phyloP scores from a whole-genome alignment of 208 protist genomes.

The Tritrichomonas musculus region DNA sequence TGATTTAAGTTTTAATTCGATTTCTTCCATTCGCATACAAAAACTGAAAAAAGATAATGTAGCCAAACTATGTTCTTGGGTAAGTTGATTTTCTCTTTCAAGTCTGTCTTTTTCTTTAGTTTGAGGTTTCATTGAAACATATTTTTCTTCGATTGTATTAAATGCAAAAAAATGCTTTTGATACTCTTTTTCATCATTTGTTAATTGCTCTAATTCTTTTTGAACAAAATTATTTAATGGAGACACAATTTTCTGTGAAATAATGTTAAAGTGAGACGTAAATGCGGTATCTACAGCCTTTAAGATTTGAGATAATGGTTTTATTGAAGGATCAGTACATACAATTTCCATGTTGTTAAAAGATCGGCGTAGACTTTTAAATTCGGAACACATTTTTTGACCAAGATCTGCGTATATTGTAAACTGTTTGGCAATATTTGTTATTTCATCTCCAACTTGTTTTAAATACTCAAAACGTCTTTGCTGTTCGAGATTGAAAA shows the following conservation, averaged over 20 bases:
- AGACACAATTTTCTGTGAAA: not conserved
- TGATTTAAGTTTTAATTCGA: not conserved
- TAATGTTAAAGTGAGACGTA: not conserved
- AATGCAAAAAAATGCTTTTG: not conserved
- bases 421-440: not conserved
- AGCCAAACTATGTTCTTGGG: not conserved
- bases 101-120: not conserved
- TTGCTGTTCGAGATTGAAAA: not conserved
- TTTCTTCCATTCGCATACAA: not conserved
- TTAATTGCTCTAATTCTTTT: not conserved
- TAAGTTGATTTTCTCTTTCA: not conserved
- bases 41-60: not conserved
- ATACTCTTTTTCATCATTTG: not conserved
- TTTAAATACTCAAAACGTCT: not conserved
- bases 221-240: not conserved
- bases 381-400: not conserved
- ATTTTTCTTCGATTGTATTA: not conserved
- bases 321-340: not conserved
- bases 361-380: not conserved
- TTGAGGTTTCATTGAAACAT: not conserved
- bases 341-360: constrained; percentile 4
- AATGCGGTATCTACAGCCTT: not conserved
- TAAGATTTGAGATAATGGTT: not conserved
- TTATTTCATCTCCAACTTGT: not conserved
- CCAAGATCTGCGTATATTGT: not conserved